Evolutionary conservation across 2,329 filamentous ascomycete genomes (phyloP), one percentile per base, ranked within the genome.

Genomic region (Drechslerella coelobrocha): DNA sequence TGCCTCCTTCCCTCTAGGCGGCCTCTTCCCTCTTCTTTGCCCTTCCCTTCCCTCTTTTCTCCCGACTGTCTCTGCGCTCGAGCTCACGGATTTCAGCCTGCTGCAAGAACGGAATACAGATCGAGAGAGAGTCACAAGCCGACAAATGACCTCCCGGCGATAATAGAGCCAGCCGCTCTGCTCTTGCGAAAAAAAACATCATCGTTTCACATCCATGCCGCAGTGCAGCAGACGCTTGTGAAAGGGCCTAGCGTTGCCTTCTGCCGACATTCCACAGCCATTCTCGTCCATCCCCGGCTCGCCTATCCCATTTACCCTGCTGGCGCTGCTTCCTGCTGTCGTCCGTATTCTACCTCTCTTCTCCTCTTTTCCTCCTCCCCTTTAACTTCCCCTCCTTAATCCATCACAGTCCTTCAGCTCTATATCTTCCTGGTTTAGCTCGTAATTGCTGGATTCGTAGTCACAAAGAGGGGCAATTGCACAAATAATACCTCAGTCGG

Each of bases 291-390:
- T 26, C 56, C 66, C 65, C 66, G 59, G 66, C 66, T 71, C 66
- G 66, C 59, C 66, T 71, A 71, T 62, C 62, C 66, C 27, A 51
- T 55, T 59, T 62, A 60, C 59, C 66, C 66, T 61, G 47, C 56
- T 53, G 4, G 34, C 59, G 57, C 51, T 47, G 57, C 51, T 61
- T 39, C 55, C 57, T 71, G 66, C 47, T 50, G 66, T 62, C 55
- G 52, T 55, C 47, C 24, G 19, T 24, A 21, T 55, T 47, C 34
- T 56, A 31, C 56, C 34, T 37, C 52, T 34, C 59, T 41, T 39
- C 50, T 54, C 43, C 34, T 23, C 45, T 55, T 31, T 45, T 56
- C 41, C 34, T 34, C 56, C 41, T 55, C 54, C 47, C 51, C 47
- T 55, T 60, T 45, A 29, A 41, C 39, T 55, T 50, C 59, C 59